Base-by-base conservation (phyloP, 2,329 filamentous ascomycete species). In the Talaromyces marneffei region DNA sequence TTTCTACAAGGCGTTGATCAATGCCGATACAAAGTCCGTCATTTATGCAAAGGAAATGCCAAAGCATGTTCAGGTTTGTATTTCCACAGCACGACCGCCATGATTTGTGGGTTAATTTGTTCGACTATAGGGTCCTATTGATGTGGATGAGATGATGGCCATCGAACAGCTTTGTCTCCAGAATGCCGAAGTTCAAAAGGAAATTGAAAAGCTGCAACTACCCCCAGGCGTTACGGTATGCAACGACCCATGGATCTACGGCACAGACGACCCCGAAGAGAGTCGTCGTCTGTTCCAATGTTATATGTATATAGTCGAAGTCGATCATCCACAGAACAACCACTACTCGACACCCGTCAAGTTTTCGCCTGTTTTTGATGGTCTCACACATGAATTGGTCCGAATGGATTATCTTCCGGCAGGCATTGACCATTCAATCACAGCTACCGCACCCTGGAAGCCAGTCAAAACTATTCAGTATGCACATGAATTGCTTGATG, bases 211-310 rank as follows among this genome's bases (percentile, higher is more conserved):
- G 66, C 66, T 87, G 63, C 72, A 85, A 61, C 76, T 87, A 0
- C 84, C 85, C 0, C 73, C 82, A 64, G 84, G 83, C 20, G 78
- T 83, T 6, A 79, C 79, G 1, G 77, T 87, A 20, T 81, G 85
- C 63, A 78, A 80, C 56, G 85, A 86, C 64, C 84, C 84, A 0
- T 92, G 88, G 89, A 90, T 90, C 39, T 92, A 91, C 64, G 84
- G 82, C 71, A 75, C 71, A 0, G 75, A 77, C 4, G 70, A 75
- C 50, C 63, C 67, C 16, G 74, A 77, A 4, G 75, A 77, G 59
- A 67, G 66, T 5, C 72, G 75, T 4, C 75, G 75, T 1, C 53
- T 77, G 57, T 72, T 73, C 63, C 75, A 77, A 64, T 76, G 73
- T 62, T 77, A 76, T 61, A 74, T 77, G 72, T 77, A 75, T 48